Base-by-base conservation (phyloP, 2,329 filamentous ascomycete species). In the Pseudogymnoascus sp. region DNA sequence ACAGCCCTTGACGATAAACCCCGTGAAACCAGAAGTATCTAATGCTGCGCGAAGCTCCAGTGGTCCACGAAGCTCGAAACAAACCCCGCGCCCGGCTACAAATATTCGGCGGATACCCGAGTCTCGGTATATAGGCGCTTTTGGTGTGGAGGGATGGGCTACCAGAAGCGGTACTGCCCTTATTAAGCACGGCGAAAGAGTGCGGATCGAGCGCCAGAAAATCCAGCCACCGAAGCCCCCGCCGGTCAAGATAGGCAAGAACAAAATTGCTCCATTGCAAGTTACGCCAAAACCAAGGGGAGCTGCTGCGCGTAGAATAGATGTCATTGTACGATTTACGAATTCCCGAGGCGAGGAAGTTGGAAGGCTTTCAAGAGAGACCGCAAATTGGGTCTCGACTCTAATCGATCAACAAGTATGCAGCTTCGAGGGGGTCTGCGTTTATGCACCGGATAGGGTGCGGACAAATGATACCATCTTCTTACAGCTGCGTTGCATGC, bases 381-480 rank as follows among this genome's bases (percentile, higher is more conserved):
- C 85, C 4, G 92, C 94, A 3, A 84, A 86, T 63, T 99, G 94
- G 92, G 89, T 97, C 5, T 96, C 94, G 3, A 87, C 92, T 0
- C 76, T 99, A 67, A 85, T 97, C 59, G 94, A 99, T 70, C 92
- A 97, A 72, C 87, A 88, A 33, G 82, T 97, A 3, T 97, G 92
- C 77, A 83, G 77, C 21, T 96, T 99, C 64, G 89, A 96, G 67
- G 94, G 89, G 5, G 85, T 83, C 10, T 96, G 92, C 69, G 91
- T 99, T 1, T 97, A 89, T 73, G 90, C 90, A 0, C 92, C 92
- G 0, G 93, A 97, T 61, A 80, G 84, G 54, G 75, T 97, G 57
- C 82, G 90, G 58, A 94, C 92, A 7, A 96, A 96, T 69, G 94
- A 99, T 69, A 97, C 92, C 0, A 82, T 99, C n/a, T 96, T 93